These are phyloP conservation scores for Dichotomocladium elegans DNA, from an alignment of 371 early-diverging fungal species.

Conservation along the genomic window DNA sequence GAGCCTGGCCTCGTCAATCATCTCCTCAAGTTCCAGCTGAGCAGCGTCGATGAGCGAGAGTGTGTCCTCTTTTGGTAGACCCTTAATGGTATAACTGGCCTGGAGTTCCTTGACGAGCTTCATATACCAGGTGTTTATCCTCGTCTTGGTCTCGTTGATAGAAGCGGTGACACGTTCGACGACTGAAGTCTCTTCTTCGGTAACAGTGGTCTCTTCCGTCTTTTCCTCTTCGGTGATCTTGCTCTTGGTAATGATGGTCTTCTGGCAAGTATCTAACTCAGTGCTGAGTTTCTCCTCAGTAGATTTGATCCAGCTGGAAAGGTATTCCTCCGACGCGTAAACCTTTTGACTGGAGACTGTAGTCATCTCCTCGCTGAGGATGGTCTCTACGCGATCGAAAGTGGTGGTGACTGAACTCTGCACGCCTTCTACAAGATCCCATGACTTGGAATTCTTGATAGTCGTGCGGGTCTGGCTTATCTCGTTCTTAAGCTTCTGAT, in stretches of 20 bases:
- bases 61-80: constrained; percentile 11
- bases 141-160: constrained; percentile 21
- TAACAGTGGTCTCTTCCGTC: constrained; percentile 13
- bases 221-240: constrained; percentile 10
- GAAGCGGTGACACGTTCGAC: constrained; percentile 19
- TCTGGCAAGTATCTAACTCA: constrained; percentile 28
- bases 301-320: constrained; percentile 13
- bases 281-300: constrained; percentile 21
- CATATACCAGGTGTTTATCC: constrained; percentile 24
- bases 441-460: constrained; percentile 13
- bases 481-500: constrained; percentile 16
- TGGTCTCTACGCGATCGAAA: constrained; percentile 19
- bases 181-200: constrained; percentile 17
- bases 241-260: constrained; percentile 19
- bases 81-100: not conserved
- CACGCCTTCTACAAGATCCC: constrained; percentile 4
- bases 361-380: constrained; percentile 16
- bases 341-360: constrained; percentile 15
- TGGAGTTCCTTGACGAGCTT: constrained; percentile 22
- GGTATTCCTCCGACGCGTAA: constrained; percentile 18
- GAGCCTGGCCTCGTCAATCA: constrained; percentile 24
- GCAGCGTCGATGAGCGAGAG: constrained; percentile 25
- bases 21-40: constrained; percentile 17
- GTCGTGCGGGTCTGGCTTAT: constrained; percentile 10
- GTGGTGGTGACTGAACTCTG: constrained; percentile 21